Evolutionary conservation across 2,329 filamentous ascomycete genomes (phyloP), one percentile per base, ranked within the genome.

Genomic region (Penicillium vulpinum): DNA sequence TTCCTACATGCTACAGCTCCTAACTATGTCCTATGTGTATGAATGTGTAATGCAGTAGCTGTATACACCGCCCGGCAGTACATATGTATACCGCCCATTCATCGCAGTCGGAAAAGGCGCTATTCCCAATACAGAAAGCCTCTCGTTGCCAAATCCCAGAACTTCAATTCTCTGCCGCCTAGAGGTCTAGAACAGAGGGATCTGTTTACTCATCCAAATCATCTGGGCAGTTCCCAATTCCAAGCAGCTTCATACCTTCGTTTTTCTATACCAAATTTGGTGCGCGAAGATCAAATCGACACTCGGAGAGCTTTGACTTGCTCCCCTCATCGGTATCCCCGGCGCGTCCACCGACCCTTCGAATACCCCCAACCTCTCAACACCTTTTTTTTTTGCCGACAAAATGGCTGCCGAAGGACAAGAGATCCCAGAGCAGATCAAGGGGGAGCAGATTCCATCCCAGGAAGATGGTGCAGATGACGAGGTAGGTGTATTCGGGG

Each of bases 391-490:
- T 57, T 47, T 24, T 51, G 21, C 29, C 29, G n/a, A 52, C 62
- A 70, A 41, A 41, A 74, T 74, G 72, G 61, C 71, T 57, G 65
- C 73, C 26, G 74, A 77, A 64, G 71, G 71, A 48, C 58, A 69
- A 28, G 69, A 74, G 54, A 59, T 74, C 13, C 69, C 71, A 59
- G 59, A 68, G 31, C 69, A 75, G 54, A 53, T 74, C 13, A 70
- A 73, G 61, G 69, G 75, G 61, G 73, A 77, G 64, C 73, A 67
- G 61, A 59, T 72, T 54, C 72, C 74, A 35, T 59, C 62, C 54
- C 72, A 76, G 22, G 73, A 77, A 46, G 77, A 77, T 57, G 73
- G 69, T 24, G 75, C 69, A 49, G 76, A 79, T 60, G 77, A 79
- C 66, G 77, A 79, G 72, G 77, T 79, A 73, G 59, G 67, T 62